Evolutionary conservation across 2,329 filamentous ascomycete genomes (phyloP), one percentile per base, ranked within the genome.

Genomic region (Cryphonectria japonica): DNA sequence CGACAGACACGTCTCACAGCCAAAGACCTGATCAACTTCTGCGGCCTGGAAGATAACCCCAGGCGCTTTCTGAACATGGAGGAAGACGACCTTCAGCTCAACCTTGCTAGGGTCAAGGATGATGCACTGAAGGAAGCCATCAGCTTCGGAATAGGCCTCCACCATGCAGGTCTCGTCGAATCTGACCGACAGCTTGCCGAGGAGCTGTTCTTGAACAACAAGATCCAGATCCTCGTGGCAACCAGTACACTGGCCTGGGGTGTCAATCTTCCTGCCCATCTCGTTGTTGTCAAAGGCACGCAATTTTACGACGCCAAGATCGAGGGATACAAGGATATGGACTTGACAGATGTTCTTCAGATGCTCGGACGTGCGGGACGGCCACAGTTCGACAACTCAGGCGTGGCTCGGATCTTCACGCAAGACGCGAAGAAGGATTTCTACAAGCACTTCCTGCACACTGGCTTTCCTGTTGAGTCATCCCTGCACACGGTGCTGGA

Each of bases 361-460:
- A 99, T 99, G 96, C 86, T 99, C 39, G 96, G 96, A 76, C 92
- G 96, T 82, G 96, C 96, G 16, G 96, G 96, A 22, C 92, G 96
- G 73, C 96, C 96, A 3, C 96, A 99, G 78, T 99, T 99, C 79
- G 96, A 99, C 80, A 93, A 91, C 68, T 97, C 95, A 0, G 96
- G 97, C 75, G 97, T 99, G 70, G 97, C 96, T 13, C 91, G 95
- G 41, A 99, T 99, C 78, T 97, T 99, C 78, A 99, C 96, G 0
- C 95, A 99, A 77, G 95, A 98, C 77, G 86, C 95, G 2, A 99
- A 98, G 85, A 99, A 99, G 82, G 94, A 97, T 72, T 99, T 99
- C 81, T 99, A 99, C 83, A 99, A 99, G 84, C 96, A 99, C 82
- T 99, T 99, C 83, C 83, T 99, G 69, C 96, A 99, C 78, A 98